Conservation (phyloP, 768 basidiomycete species). For the Amanita polypyramis region DNA sequence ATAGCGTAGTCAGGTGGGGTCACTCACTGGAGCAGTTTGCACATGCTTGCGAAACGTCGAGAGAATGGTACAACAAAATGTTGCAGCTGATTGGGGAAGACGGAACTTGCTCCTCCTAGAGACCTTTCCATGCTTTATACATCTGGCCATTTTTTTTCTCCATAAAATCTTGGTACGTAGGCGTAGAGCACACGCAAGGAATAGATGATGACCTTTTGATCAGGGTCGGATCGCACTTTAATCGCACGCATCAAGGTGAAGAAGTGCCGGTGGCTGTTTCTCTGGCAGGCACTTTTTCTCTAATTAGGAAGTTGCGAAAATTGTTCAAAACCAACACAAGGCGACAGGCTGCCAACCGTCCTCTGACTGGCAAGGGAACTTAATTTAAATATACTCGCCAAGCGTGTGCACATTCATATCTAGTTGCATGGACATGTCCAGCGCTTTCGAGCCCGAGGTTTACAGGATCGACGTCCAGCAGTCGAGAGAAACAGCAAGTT, state of each 20-base stretch:
- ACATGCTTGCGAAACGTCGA: constrained; percentile 35
- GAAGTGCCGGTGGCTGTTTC: constrained; percentile 4
- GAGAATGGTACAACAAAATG: constrained; percentile 15
- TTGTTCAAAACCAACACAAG: not conserved
- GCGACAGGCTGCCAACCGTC: not conserved
- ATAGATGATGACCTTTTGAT: constrained; percentile 8
- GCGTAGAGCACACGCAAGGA: constrained; percentile 6
- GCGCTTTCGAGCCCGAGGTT: not conserved
- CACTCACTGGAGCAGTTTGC: constrained; percentile 60
- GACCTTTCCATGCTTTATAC: constrained; percentile 6
- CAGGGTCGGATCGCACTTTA: constrained; percentile 9
- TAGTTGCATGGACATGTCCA: not conserved
- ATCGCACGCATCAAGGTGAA: constrained; percentile 8
- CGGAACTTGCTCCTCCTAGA: constrained; percentile 4
- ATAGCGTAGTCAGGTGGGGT: constrained; percentile 6
- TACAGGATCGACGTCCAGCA: not conserved
- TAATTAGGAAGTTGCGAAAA: not conserved
- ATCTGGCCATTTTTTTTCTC: constrained; percentile 7
- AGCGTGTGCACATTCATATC: not conserved
- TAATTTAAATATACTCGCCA: not conserved
- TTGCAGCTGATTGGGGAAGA: constrained; percentile 9
- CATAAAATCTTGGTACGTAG: constrained; percentile 10
- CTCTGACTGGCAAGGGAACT: not conserved
- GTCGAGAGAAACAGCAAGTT: not conserved
- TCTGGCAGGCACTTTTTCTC: not conserved